Evolutionary conservation across 2,329 filamentous ascomycete genomes (phyloP).

Genomic region (Apiospora arundinis): DNA sequence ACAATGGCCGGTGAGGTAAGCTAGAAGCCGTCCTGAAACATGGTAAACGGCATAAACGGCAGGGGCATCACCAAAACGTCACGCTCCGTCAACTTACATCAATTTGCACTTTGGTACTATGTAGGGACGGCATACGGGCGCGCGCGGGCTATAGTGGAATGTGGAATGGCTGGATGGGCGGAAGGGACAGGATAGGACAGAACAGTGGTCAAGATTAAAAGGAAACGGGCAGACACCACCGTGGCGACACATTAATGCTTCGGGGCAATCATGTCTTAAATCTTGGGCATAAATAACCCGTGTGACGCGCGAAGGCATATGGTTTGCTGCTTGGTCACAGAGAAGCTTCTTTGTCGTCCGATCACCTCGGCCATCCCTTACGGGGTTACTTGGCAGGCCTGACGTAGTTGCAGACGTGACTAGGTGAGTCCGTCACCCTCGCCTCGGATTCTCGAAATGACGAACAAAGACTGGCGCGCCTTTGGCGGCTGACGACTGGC

Average conservation of each 20-base stretch:
- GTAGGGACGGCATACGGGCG: neutral
- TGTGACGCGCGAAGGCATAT: neutral
- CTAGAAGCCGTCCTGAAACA: constrained; percentile 21
- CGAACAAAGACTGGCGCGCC: neutral
- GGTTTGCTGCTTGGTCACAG: neutral
- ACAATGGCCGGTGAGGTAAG: neutral
- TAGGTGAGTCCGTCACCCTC: neutral
- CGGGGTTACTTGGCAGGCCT: neutral
- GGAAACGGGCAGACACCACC: neutral
- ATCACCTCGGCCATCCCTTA: neutral
- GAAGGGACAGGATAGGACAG: neutral
- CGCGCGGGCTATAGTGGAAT: neutral
- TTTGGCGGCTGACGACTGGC: neutral
- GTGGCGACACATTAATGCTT: constrained; percentile 9
- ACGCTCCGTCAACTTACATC: constrained; percentile 6
- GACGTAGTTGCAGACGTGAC: neutral
- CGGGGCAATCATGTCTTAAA: constrained; percentile 11
- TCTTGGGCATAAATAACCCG: constrained; percentile 1
- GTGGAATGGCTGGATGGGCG: neutral
- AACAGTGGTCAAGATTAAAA: neutral
- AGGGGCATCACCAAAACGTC: constrained; percentile 22
- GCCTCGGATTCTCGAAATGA: constrained; percentile 5
- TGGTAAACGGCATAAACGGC: constrained; percentile 19
- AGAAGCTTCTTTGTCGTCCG: constrained; percentile 13
- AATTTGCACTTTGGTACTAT: constrained; percentile 1